A percentile compares a stretch with the other conserved stretches of the same genome.
Conservation (phyloP, 257 asterid genomes). For the Nicotiana sylvestris region DNA sequence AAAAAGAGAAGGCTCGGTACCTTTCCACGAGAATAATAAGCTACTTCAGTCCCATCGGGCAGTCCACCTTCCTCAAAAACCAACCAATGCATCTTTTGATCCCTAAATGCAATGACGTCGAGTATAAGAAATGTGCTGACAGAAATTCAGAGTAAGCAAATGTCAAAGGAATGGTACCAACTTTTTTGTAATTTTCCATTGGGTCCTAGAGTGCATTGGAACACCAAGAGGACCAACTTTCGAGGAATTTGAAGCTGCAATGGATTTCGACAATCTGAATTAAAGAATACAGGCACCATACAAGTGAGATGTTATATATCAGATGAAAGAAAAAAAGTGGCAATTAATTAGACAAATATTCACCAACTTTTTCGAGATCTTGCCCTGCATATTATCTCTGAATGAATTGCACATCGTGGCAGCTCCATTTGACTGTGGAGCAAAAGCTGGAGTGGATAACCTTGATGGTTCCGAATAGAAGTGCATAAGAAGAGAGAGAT, state of each 20-base stretch:
- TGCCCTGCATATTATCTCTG: conserved; percentile 34
- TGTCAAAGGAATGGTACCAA: conserved; percentile 25
- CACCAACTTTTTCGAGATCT: conserved; percentile 60
- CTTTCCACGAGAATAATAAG: conserved; percentile 91
- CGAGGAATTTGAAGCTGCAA: conserved; percentile 36
- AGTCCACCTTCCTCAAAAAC: conserved; percentile 87
- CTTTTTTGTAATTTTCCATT: conserved; percentile 85
- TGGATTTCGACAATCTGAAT: conserved; percentile 43
- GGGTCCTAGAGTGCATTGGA: conserved; percentile 47
- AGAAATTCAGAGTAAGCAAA: background rate
- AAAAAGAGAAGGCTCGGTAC: conserved; percentile 24
- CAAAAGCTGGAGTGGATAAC: conserved; percentile 33
- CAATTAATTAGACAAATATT: conserved; percentile 12
- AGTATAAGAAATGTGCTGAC: background rate
- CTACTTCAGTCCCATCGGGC: conserved; percentile 92
- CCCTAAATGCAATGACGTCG: conserved; percentile 38
- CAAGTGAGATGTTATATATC: conserved; percentile 6
- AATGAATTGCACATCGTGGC: conserved; percentile 22
- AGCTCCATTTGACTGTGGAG: conserved; percentile 34
- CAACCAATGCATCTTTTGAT: conserved; percentile 88
- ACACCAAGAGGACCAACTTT: conserved; percentile 35
- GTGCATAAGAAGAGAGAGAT: conserved; percentile 17
- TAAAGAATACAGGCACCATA: conserved; percentile 11
- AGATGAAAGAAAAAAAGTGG: background rate
- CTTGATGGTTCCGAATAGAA: conserved; percentile 30